Evolutionary conservation across 345 rosid genomes (phyloP).

Genomic region (Mercurialis annua): DNA sequence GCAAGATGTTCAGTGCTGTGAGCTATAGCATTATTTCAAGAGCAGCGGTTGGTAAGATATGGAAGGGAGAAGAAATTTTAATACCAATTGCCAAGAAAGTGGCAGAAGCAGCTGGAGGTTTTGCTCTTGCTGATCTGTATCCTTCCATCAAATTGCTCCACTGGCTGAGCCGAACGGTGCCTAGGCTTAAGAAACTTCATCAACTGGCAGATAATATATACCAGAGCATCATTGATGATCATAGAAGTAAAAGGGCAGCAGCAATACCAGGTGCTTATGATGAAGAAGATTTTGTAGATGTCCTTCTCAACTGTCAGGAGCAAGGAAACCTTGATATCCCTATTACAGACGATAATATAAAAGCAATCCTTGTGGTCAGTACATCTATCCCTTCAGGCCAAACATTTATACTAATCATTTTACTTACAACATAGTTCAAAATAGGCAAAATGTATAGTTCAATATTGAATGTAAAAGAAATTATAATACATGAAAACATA

Average conservation of each 20-base stretch:
- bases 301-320: background rate
- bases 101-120: background rate
- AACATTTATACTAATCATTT: too few species aligned
- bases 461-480: too few species aligned
- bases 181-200: background rate
- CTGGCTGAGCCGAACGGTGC: background rate
- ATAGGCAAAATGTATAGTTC: too few species aligned
- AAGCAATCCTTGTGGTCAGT: background rate
- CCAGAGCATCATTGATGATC: background rate
- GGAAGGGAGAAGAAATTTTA: background rate
- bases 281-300: background rate
- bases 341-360: background rate
- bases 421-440: too few species aligned
- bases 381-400: background rate
- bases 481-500: too few species aligned
- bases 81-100: background rate
- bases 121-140: background rate
- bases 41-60: background rate
- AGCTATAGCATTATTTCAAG: background rate
- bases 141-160: background rate
- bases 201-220: background rate
- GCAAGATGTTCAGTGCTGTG: background rate
- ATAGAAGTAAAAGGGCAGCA: background rate
- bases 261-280: too few species aligned
- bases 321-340: background rate